Percentiles rank a stretch among this genome's conserved stretches.
phyloP scores from a whole-genome alignment of 2,329 filamentous ascomycete genomes.

The Pseudocercospora macadamiae region DNA sequence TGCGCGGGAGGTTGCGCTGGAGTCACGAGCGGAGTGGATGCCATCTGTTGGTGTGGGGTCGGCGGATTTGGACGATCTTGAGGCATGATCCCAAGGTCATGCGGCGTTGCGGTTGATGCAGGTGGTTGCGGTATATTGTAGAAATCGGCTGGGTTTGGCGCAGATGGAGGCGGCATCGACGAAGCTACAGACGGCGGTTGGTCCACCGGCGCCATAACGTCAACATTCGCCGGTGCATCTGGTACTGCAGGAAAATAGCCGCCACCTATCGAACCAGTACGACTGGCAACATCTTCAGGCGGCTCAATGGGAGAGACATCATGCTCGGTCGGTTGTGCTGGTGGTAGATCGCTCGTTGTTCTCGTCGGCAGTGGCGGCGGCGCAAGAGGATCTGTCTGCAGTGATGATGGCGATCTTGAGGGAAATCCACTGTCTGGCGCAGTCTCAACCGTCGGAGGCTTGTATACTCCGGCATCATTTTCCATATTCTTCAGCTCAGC shows the following conservation, averaged over 20 bases:
- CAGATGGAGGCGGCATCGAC: background rate
- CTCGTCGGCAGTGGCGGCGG: conserved; percentile 48
- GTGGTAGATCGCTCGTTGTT: background rate
- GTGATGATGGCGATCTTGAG: conserved; percentile 33
- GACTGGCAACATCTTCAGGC: conserved; percentile 32
- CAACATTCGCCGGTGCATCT: conserved; percentile 39
- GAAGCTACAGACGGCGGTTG: conserved; percentile 15
- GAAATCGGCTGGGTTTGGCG: conserved; percentile 27
- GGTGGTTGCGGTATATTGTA: conserved; percentile 21
- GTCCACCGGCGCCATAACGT: conserved; percentile 8
- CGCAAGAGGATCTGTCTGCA: conserved; percentile 35
- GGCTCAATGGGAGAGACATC: conserved; percentile 59
- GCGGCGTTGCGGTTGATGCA: conserved; percentile 16
- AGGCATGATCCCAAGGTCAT: conserved; percentile 13
- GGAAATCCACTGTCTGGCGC: conserved; percentile 60
- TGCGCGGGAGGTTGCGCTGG: conserved; percentile 23
- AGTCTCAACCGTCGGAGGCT: conserved; percentile 62
- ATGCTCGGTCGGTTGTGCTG: conserved; percentile 20
- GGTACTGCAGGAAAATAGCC: conserved; percentile 62
- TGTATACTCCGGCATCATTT: conserved; percentile 31
- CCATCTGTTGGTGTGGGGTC: conserved; percentile 18
- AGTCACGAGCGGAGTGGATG: conserved; percentile 14
- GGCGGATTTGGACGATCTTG: conserved; percentile 16
- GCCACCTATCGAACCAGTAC: conserved; percentile 56
- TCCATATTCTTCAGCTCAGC: conserved; percentile 34